Percentiles rank a stretch among this genome's conserved stretches.
These are phyloP conservation scores for Coemansia sp. DNA, from an alignment of 192 early-diverging fungal genomes.

Conservation along the genomic window DNA sequence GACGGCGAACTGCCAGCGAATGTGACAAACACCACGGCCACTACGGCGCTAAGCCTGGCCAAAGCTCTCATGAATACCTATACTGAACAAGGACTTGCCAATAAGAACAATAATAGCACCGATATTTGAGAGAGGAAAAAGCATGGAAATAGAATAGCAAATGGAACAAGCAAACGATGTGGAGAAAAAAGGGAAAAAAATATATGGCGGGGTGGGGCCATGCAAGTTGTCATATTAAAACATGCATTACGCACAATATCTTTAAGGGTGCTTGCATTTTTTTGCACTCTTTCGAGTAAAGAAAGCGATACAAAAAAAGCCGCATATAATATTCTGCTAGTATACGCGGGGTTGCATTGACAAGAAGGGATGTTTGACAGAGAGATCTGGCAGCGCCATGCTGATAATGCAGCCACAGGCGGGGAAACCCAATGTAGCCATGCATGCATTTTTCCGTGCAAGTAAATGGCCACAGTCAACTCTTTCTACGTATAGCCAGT, in stretches of 20 bases:
- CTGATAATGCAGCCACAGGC: not conserved
- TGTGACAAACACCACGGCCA: slow-evolving; percentile 5
- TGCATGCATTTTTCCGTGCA: not conserved
- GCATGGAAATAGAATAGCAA: not conserved
- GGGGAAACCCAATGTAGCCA: slow-evolving; percentile 5
- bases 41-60: not conserved
- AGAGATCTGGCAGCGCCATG: not conserved
- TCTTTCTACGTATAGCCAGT: not conserved
- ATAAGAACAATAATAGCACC: not conserved
- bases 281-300: not conserved
- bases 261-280: not conserved
- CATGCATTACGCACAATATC: not conserved
- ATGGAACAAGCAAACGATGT: not conserved
- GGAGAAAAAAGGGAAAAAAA: not conserved
- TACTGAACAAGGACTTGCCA: not conserved
- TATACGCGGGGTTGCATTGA: not conserved
- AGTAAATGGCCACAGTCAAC: not conserved
- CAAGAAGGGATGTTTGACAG: not conserved
- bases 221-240: slow-evolving; percentile 2
- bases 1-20: slow-evolving; percentile 13
- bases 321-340: not conserved
- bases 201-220: not conserved
- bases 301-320: not conserved
- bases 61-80: slow-evolving; percentile 18
- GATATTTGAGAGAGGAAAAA: not conserved